phyloP scores from a whole-genome alignment of 192 early-diverging fungal genomes.

The Thamnidium elegans region DNA sequence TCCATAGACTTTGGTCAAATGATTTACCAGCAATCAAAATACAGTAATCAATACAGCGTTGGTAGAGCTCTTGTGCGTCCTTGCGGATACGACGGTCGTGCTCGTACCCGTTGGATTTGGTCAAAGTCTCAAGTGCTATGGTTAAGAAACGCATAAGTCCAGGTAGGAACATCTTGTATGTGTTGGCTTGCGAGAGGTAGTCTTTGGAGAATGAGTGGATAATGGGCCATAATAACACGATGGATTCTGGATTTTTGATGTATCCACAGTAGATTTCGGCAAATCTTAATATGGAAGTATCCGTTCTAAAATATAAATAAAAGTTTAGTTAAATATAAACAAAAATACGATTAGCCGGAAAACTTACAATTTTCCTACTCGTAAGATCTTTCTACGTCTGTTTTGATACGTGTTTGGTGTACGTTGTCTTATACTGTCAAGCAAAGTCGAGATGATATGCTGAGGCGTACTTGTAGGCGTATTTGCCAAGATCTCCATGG shows the following conservation, averaged over 20 bases:
- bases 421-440: conserved; percentile 47
- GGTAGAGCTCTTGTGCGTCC: conserved; percentile 58
- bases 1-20: conserved; percentile 71
- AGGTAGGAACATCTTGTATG: conserved; percentile 56
- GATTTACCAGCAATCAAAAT: conserved; percentile 72
- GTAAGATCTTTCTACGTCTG: conserved; percentile 36
- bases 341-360: background rate
- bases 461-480: conserved; percentile 38
- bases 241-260: conserved; percentile 41
- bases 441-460: conserved; percentile 34
- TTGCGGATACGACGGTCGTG: conserved; percentile 62
- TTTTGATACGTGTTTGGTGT: conserved; percentile 37
- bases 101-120: conserved; percentile 36
- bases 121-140: conserved; percentile 38
- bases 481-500: conserved; percentile 32
- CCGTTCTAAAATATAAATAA: conserved; percentile 43
- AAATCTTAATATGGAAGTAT: conserved; percentile 61
- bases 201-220: conserved; percentile 61
- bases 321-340: background rate
- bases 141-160: conserved; percentile 51
- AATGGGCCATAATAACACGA: conserved; percentile 59
- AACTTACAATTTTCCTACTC: conserved; percentile 53
- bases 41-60: conserved; percentile 68
- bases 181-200: conserved; percentile 51
- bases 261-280: conserved; percentile 58